Evolutionary conservation across 2,329 filamentous ascomycete genomes (phyloP).

Genomic region (Ophiocordyceps camponoti-rufipedis): DNA sequence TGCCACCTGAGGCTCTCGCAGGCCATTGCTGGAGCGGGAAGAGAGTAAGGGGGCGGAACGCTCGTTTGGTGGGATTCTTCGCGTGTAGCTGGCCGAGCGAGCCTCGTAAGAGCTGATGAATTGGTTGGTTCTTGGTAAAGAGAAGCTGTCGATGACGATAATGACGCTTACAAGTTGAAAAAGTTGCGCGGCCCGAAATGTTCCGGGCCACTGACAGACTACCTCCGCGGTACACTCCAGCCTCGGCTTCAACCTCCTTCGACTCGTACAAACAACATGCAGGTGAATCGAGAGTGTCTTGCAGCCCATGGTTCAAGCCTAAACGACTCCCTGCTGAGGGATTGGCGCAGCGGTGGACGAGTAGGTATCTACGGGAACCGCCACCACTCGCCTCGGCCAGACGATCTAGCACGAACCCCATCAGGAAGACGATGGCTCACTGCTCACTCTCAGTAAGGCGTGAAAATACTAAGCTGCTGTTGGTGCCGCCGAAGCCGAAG

Average conservation of each 20-base stretch:
- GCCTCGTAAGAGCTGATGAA: no score
- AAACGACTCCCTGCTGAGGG: no score
- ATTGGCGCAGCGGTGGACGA: no score
- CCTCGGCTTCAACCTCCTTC: neutral
- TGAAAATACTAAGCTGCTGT: conserved; percentile 71
- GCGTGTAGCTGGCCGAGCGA: neutral
- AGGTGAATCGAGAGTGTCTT: neutral
- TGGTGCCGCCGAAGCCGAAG: conserved; percentile 95
- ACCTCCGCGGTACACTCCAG: neutral
- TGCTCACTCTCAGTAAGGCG: conserved; percentile 4
- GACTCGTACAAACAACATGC: no score
- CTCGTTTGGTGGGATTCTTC: neutral
- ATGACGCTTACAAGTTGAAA: neutral
- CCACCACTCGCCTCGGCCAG: no score
- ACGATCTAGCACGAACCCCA: no score
- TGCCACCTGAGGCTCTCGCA: conserved; percentile 29
- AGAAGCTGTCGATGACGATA: neutral
- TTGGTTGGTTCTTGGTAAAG: no score
- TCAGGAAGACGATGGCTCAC: no score
- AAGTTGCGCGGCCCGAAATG: neutral
- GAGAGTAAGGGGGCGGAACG: no score
- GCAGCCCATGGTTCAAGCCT: no score
- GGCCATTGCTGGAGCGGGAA: conserved; percentile 18
- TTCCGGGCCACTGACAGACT: neutral
- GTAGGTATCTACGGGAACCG: no score